Base-by-base conservation (phyloP, 768 basidiomycete species). In the Rhizopogon vinicolor region DNA sequence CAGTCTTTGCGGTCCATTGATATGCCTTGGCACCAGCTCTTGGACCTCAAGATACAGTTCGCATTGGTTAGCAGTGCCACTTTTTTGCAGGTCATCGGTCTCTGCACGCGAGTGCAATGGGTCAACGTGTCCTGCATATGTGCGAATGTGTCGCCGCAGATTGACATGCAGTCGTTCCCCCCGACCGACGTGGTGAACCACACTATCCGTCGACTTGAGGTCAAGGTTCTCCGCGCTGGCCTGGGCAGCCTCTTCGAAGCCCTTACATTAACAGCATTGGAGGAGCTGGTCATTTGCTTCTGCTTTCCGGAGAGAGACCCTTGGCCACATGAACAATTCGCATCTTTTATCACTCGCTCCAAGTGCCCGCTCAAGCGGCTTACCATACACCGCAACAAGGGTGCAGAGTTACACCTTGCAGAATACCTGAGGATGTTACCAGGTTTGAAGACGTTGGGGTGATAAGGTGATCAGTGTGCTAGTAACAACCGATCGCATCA, bases 261-360 rank as follows among this genome's bases (percentile, higher is more conserved):
- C 0, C 58, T 70, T 31, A 58, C 60, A 0, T 46, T 70, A 29
- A 68, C 68, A 12, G 61, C 59, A 10, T 62, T 70, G 25, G 65
- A 70, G 18, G 70, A 71, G 28, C 58, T 70, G 28, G 68, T 72
- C 19, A 44, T 70, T 6, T 68, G 64, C 25, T 70, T 72, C 43
- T 69, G 66, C 22, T 66, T 60, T 41, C 64, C 64, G 9, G 69
- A 68, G 35, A 62, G 61, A 31, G 61, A 70, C 18, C 28, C 43
- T 3, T 70, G 68, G 68, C 68, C 68, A 1, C 68, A 70, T 7
- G 37, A 46, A 0, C 35, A 63, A 25, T 70, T 70, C 28, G 35
- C 61, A 48, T 59, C 55, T 18, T 62, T 70, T 53, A 7, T 70
- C 4, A 14, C 14, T 5, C 64, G 68, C 4, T 70, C 68, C 13